phyloP scores from a whole-genome alignment of 1,284 basidiomycete species.

The Boletus sp. region DNA sequence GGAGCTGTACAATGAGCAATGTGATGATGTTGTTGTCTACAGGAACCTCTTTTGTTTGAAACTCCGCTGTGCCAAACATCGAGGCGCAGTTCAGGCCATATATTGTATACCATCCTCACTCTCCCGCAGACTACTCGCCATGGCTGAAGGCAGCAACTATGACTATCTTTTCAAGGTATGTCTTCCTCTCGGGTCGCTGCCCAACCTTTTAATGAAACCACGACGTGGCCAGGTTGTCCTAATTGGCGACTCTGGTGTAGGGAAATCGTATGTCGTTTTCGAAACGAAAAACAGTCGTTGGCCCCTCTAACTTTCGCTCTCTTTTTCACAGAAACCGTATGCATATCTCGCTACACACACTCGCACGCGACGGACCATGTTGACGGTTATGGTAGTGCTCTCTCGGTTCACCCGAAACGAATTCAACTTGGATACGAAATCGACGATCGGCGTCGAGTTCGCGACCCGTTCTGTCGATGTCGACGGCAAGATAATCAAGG shows the following conservation, averaged over 20 bases:
- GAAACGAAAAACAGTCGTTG: not conserved
- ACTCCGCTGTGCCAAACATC: slow-evolving; percentile 19
- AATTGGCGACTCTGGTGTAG: slow-evolving; percentile 98
- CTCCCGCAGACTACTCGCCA: slow-evolving; percentile 32
- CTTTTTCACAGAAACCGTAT: slow-evolving; percentile 25
- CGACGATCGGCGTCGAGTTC: slow-evolving; percentile 99
- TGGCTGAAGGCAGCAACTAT: slow-evolving; percentile 90
- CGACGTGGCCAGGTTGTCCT: slow-evolving; percentile 72
- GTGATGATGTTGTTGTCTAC: too few species aligned
- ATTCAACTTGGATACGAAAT: slow-evolving; percentile 98
- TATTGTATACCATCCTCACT: slow-evolving; percentile 17
- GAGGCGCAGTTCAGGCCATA: not conserved
- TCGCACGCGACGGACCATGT: not conserved
- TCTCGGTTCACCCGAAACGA: slow-evolving; percentile 99
- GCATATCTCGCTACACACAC: not conserved
- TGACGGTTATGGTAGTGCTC: slow-evolving; percentile 49
- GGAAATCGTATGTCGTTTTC: slow-evolving; percentile 76
- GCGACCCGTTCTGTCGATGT: slow-evolving; percentile 94
- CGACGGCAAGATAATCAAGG: slow-evolving; percentile 96
- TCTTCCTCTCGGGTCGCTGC: not conserved
- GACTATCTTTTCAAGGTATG: slow-evolving; percentile 94
- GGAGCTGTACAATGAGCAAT: too few species aligned
- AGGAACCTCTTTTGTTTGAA: too few species aligned
- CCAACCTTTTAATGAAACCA: not conserved
- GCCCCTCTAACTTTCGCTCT: not conserved